A percentile compares a stretch with the other conserved stretches of the same genome.
Evolutionary conservation across 129 eudicot species (phyloP).

Genomic region (carrot (Daucus carota)): DNA sequence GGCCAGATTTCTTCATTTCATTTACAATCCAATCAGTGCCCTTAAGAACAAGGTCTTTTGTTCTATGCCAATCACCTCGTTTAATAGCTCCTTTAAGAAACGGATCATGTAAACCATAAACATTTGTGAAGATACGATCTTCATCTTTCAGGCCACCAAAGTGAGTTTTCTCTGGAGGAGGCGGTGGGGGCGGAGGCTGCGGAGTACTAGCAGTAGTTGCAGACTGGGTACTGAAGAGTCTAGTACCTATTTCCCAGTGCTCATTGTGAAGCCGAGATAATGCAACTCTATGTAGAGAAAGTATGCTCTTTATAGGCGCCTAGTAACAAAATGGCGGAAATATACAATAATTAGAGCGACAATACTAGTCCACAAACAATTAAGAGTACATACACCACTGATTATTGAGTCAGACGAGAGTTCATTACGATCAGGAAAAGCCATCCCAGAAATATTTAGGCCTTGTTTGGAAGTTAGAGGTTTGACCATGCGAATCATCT

Average conservation of each 20-base stretch:
- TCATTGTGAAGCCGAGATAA: conserved; percentile 34
- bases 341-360: not conserved
- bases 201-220: conserved; percentile 66
- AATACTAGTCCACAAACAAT: not conserved
- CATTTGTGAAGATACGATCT: conserved; percentile 89
- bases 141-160: conserved; percentile 95
- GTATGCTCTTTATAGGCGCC: conserved; percentile 76
- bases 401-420: not conserved
- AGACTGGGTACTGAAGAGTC: conserved; percentile 70
- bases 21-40: conserved; percentile 90
- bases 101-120: conserved; percentile 84
- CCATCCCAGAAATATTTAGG: not conserved
- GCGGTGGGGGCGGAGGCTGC: conserved; percentile 77
- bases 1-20: conserved; percentile 90
- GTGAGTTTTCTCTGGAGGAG: conserved; percentile 94
- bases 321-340: not conserved
- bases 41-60: conserved; percentile 80
- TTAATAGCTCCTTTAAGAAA: conserved; percentile 96
- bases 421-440: not conserved
- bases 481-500: too few species aligned
- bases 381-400: not conserved
- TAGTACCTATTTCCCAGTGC: conserved; percentile 30
- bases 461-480: too few species aligned
- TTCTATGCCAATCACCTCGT: conserved; percentile 95
- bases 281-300: conserved; percentile 55